A percentile compares a stretch with the other conserved stretches of the same genome.
Evolutionary conservation across 192 early-diverging fungal genomes (phyloP).

Genomic region (Podila minutissima): DNA sequence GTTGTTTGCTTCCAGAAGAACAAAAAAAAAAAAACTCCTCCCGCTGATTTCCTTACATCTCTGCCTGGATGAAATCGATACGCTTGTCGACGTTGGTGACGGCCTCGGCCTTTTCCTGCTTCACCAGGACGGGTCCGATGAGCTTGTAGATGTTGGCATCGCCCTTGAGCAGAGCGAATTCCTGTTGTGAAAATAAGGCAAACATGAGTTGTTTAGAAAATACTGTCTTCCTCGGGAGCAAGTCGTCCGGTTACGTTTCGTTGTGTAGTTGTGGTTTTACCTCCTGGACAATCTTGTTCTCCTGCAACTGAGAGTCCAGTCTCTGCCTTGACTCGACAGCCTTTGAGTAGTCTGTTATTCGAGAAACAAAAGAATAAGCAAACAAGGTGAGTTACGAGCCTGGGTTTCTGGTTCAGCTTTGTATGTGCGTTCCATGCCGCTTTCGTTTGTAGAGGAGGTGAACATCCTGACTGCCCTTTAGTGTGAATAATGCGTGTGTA

Average conservation of each 20-base stretch:
- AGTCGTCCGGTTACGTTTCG: no score
- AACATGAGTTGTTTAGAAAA: no score
- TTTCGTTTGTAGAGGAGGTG: no score
- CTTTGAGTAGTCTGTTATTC: slow-evolving; percentile 73
- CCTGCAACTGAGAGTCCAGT: slow-evolving; percentile 95
- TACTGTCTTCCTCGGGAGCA: no score
- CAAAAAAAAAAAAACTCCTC: background rate
- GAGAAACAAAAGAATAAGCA: background rate
- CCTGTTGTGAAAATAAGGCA: slow-evolving; percentile 56
- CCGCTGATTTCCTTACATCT: slow-evolving; percentile 72
- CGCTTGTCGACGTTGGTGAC: slow-evolving; percentile 91
- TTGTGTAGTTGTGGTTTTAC: no score
- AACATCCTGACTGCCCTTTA: no score
- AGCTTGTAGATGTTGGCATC: slow-evolving; percentile 94
- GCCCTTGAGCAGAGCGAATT: slow-evolving; percentile 86
- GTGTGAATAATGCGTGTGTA: no score
- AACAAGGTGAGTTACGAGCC: background rate
- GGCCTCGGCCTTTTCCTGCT: slow-evolving; percentile 91
- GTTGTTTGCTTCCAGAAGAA: background rate
- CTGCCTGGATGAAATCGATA: slow-evolving; percentile 86
- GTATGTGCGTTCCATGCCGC: background rate
- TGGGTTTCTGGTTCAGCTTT: background rate
- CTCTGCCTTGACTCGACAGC: slow-evolving; percentile 79
- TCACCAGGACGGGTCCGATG: slow-evolving; percentile 95
- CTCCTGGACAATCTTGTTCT: slow-evolving; percentile 90